Base-by-base conservation (phyloP, 805 yeast species). In the Spathaspora passalidarum region DNA sequence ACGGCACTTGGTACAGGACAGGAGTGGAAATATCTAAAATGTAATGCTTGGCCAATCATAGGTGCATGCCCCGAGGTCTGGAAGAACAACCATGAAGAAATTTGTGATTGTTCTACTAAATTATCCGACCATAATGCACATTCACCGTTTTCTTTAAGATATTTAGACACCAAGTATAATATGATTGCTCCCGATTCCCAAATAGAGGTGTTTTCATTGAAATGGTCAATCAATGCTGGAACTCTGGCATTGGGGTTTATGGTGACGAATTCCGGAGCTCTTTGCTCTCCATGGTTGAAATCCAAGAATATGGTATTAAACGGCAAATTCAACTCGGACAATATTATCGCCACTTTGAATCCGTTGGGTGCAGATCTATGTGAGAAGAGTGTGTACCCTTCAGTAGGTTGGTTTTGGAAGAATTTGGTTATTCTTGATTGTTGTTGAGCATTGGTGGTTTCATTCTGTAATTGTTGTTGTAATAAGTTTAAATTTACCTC, bases 51-150 rank as follows among this genome's bases (percentile, higher is more conserved):
- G 16, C 97, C 97, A 56, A 91, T 87, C 96, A 91, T 91, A n/a
- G 97, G 97, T 0, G 97, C 96, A 62, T 90, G 97, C 5, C 98
- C 97, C 4, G 95, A 86, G 2, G 97, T 89, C 68, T 91, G 98
- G 73, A 91, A 91, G 60, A 88, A 91, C 32, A 92, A 73, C 97
- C 97, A 91, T 5, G 90, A 80, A 49, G 81, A 77, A 47, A 91
- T 88, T 62, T 86, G 92, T 2, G 91, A 76, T 68, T 89, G 96
- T 52, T 88, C 96, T 11, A 80, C 73, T 44, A 85, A 62, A 59
- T 84, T 85, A 44, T 80, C 83, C 3, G 95, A 82, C 89, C 96
- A 92, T 44, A 89, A 76, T 8, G 87, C 74, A 56, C 92, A 86
- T 32, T 73, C 74, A 6, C 87, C 87, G 45, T 71, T 77, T 51